phyloP scores from a whole-genome alignment of 129 eudicot genomes.

The Saussurea involucrata region DNA sequence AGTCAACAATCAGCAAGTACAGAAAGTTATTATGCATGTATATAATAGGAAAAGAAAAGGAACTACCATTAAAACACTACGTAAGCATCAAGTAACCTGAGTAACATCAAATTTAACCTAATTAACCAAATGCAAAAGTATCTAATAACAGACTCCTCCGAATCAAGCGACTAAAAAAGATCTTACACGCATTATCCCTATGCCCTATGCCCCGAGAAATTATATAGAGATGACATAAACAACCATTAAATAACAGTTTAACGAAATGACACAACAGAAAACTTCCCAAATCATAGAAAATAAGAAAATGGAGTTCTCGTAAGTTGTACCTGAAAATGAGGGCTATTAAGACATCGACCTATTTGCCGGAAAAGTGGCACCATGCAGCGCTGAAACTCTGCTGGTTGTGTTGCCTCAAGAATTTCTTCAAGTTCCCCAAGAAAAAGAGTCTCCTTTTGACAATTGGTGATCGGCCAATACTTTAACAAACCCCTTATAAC shows the following conservation, averaged over 20 bases:
- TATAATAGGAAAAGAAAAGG: background rate
- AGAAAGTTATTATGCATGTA: too few species aligned
- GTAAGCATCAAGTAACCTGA: background rate
- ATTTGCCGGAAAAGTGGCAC: slow-evolving; percentile 74
- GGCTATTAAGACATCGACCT: slow-evolving; percentile 69
- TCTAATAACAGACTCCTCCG: too few species aligned
- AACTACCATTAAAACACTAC: background rate
- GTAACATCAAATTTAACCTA: background rate
- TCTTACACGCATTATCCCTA: background rate
- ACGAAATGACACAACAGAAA: background rate
- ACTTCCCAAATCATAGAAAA: background rate
- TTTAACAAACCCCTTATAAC: slow-evolving; percentile 74
- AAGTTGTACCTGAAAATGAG: slow-evolving; percentile 89
- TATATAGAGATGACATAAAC: background rate
- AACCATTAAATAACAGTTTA: background rate
- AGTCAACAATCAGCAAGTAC: background rate
- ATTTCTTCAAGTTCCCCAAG: slow-evolving; percentile 81
- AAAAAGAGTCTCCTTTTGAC: slow-evolving; percentile 80
- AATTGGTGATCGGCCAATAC: slow-evolving; percentile 81
- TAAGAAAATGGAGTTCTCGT: background rate
- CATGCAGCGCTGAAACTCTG: slow-evolving; percentile 71
- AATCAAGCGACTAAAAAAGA: too few species aligned
- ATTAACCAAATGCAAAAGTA: background rate
- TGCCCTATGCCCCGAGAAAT: too few species aligned
- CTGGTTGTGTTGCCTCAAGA: slow-evolving; percentile 62